Conservation (phyloP, 2,329 filamentous ascomycete genomes). For the Aspergillus oerlinghausenensis region DNA sequence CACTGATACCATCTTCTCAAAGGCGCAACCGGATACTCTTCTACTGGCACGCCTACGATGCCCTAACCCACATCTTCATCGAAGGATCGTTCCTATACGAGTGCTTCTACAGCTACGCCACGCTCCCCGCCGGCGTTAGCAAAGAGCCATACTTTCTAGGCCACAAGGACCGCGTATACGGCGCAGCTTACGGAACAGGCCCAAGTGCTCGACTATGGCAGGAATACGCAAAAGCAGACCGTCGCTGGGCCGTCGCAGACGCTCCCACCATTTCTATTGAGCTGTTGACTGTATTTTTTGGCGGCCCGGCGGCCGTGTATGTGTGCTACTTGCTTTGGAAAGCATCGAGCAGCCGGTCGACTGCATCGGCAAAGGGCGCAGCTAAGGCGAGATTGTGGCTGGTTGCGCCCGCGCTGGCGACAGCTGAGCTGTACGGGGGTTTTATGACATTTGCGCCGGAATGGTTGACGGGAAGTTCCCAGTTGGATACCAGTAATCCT, state of each 20-base stretch:
- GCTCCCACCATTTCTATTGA: conserved; percentile 57
- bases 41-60: conserved; percentile 92
- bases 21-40: conserved; percentile 69
- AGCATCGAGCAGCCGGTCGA: conserved; percentile 16
- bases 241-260: conserved; percentile 57
- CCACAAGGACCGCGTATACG: conserved; percentile 52
- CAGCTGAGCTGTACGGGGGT: conserved; percentile 59
- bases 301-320: conserved; percentile 54
- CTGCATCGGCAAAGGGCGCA: conserved; percentile 17
- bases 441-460: conserved; percentile 65
- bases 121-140: conserved; percentile 36
- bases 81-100: conserved; percentile 91
- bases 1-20: conserved; percentile 51
- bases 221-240: conserved; percentile 63
- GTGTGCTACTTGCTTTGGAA: conserved; percentile 51
- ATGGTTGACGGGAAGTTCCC: conserved; percentile 56
- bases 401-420: conserved; percentile 55
- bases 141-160: conserved; percentile 49
- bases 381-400: conserved; percentile 47
- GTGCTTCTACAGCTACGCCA: conserved; percentile 71
- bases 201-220: conserved; percentile 57
- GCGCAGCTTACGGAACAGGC: conserved; percentile 52
- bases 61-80: conserved; percentile 83
- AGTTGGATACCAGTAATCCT: conserved; percentile 55
- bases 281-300: conserved; percentile 57